Evolutionary conservation across 169 alveolate genomes (phyloP), one percentile per base, ranked within the genome.

Genomic region (Babesia divergens): DNA sequence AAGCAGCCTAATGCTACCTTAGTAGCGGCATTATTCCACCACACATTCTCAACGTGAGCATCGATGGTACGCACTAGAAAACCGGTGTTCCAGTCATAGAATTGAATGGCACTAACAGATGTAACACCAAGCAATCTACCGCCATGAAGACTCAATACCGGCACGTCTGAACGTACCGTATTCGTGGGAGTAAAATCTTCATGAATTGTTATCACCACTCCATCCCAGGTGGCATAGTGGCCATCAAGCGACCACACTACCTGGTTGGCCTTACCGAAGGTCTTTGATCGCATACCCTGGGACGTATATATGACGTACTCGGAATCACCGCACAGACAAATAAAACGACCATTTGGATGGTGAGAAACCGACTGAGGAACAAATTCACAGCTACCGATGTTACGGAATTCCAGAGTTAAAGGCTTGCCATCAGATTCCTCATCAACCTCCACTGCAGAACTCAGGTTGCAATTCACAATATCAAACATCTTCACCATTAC

Each of bases 291-390:
- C 72, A 94, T 71, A 1, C 94, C 94, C 92, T 93, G 95, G 3
- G 97, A 91, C 1, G 98, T 93, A 92, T 95, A 97, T 11, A 97
- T 93, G 26, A 94, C 93, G 87, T 91, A 97, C 70, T 97, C 99
- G n/a, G 96, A 95, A 67, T 98, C 99, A 22, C 99, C 99, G 81
- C 94, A 94, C 14, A 98, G 93, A 3, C 98, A 97, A 58, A 96
- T 89, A 74, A 93, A 91, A 50, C 99, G 93, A 18, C 99, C 99
- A 83, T 95, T 96, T 1, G 99, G 99, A 72, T 96, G 96, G 75
- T 95, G 97, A 22, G 95, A 90, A 14, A 89, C 91, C 20, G 85
- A 90, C 62, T 95, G 94, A 20, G 99, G 98, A 71, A 91, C 94
- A 52, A 96, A 91, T 56, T 96, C 99, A 89, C 94, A 47, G 91